Evolutionary conservation across 176 grass and related monocot species (phyloP), one percentile per base, ranked within the genome.

Genomic region (Dactylis glomerata): DNA sequence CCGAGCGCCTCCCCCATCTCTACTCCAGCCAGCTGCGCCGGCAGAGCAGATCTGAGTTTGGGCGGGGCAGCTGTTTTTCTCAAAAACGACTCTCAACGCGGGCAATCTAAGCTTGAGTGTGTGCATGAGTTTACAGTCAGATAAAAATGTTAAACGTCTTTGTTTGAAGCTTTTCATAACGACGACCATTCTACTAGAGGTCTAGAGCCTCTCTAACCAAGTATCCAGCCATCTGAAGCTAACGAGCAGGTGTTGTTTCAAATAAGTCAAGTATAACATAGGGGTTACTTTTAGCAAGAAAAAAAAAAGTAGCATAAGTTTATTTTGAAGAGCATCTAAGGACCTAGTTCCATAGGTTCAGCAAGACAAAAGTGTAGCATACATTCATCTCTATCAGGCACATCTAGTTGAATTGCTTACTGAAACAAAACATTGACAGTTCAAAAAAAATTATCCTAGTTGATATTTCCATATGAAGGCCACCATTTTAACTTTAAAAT

Each of bases 111-210:
- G 78, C 45, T 52, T 36, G 17, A 73, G 69, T 46, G 41, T 70
- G 68, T 73, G 69, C 70, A 28, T 46, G 44, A 34, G 24, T 42
- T 5, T 67, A 56, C 40, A 54, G 17, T 75, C 22, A 15, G 42
- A 32, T 61, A 26, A 69, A 79, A 47, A 26, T 36, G 6, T 26
- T 72, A 32, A 8, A 0, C 32, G 42, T 19, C 12, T 41, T 40
- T 59, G 36, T 57, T 77, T 57, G 50, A 77, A 77, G 20, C 32
- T 77, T 56, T 57, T 77, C 51, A 77, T 57, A 73, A 47, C 41
- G 12, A 4, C 6, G 1, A 15, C 30, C 51, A 37, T 77, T 9
- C 20, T 26, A 77, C 75, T 57, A 38, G 24, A 45, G 7, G 38
- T 70, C 11, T 45, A 72, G 20, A 24, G 24, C 75, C 51, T 57